Evolutionary conservation across 2,329 filamentous ascomycete species (phyloP), one percentile per base, ranked within the genome.

Genomic region (Pyricularia pennisetigena): DNA sequence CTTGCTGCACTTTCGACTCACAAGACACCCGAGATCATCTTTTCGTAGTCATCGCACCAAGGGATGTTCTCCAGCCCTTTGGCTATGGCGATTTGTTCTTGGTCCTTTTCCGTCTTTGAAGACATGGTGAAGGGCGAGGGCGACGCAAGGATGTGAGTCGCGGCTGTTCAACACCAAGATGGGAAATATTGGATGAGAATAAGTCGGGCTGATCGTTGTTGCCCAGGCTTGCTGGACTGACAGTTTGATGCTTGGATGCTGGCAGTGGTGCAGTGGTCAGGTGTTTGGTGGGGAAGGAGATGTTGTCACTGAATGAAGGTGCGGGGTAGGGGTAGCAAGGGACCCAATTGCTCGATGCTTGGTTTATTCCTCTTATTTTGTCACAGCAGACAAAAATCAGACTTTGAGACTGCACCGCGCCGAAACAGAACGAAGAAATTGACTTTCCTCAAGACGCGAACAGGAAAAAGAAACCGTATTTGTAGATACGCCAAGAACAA

Each of bases 11-110:
- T 66, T 24, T 26, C 16, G 26, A 74, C 80, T 71, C 74, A 86
- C 85, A 88, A 78, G 79, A 88, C 85, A 30, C 86, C 86, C 0
- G 85, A 88, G 65, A 89, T 85, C 85, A 89, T 88, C 73, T 84
- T 85, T 73, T 88, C 85, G 68, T 88, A 89, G 69, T 88, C 83
- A 8, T 88, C 86, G 69, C 84, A 83, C 79, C 82, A 85, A 0
- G 85, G 85, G 1, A 83, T 78, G 70, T 86, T 81, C 10, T 81
- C 76, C 12, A 86, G 75, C 41, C 78, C 78, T 71, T 78, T 82
- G 20, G 85, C 83, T 16, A n/a, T 30, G 6, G 30, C 59, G 30
- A 67, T 67, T 5, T 14, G 12, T 6, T 29, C 66, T 28, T 64
- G 66, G 7, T 67, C 66, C 28, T 67, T 67, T 28, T 67, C 66